These are phyloP conservation scores for Gossypium davidsonii DNA, from an alignment of 441 rosid species.

Conservation along the genomic window DNA sequence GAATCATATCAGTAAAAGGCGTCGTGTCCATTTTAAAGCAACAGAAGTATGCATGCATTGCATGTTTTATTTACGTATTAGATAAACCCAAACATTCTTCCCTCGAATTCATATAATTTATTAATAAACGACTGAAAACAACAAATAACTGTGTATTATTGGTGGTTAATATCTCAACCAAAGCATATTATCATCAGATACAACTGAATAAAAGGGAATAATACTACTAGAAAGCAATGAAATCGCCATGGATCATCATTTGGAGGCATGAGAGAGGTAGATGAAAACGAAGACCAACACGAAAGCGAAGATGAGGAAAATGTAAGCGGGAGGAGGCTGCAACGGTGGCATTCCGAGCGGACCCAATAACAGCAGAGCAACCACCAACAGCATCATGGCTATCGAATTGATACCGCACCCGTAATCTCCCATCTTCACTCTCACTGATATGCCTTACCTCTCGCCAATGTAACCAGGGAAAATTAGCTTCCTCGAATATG, in stretches of 20 bases:
- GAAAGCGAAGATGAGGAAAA: conserved; percentile 18
- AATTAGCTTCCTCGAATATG: neutral
- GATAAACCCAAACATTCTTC: too few relatives aligned
- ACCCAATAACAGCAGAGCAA: conserved; percentile 19
- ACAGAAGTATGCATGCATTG: neutral
- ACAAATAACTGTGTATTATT: neutral
- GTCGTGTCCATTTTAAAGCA: neutral
- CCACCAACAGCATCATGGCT: conserved; percentile 20
- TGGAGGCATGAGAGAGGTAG: conserved; percentile 15
- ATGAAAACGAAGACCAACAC: conserved; percentile 17
- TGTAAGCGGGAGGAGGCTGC: conserved; percentile 18
- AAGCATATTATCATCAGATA: neutral
- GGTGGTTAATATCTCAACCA: neutral
- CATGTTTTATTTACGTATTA: neutral
- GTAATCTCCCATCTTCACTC: conserved; percentile 14
- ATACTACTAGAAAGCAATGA: neutral
- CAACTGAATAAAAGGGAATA: too few relatives aligned
- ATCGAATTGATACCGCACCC: conserved; percentile 22
- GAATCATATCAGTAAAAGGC: too few relatives aligned
- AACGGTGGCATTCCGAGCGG: conserved; percentile 26
- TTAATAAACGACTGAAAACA: neutral
- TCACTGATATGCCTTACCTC: neutral
- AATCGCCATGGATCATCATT: neutral
- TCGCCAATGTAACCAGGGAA: neutral
- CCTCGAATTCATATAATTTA: neutral